Evolutionary conservation across 345 rosid species (phyloP).

Genomic region (Gynandropsis gynandra): DNA sequence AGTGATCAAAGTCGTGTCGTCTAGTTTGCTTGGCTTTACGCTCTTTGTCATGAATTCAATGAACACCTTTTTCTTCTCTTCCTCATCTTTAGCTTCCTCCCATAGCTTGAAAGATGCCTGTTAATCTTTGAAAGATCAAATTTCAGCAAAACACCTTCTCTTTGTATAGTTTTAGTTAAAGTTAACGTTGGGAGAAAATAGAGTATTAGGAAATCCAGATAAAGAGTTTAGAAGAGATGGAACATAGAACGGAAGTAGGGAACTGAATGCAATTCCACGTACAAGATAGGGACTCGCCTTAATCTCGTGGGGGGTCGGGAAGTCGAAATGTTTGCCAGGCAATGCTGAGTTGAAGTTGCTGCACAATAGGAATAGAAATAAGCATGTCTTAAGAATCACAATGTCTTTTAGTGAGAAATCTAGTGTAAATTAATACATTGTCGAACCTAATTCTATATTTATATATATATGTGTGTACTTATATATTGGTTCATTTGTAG

Average conservation of each 20-base stretch:
- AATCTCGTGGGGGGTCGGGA: conserved; percentile 37
- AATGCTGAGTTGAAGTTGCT: conserved; percentile 79
- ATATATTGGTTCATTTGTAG: no score
- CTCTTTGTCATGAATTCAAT: conserved; percentile 35
- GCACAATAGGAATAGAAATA: conserved; percentile 12
- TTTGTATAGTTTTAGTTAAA: neutral
- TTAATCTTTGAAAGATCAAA: neutral
- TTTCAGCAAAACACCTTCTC: neutral
- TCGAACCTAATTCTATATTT: no score
- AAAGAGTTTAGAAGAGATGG: no score
- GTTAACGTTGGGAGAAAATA: no score
- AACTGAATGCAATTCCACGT: neutral
- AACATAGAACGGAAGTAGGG: no score
- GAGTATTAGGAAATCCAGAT: no score
- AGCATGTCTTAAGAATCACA: neutral
- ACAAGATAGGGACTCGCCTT: conserved; percentile 33
- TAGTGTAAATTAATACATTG: no score
- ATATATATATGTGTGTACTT: no score
- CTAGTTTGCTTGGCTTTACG: conserved; percentile 46
- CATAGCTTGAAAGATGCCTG: conserved; percentile 43
- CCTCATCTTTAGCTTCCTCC: conserved; percentile 25
- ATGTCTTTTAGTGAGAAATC: no score
- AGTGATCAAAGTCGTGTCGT: conserved; percentile 44
- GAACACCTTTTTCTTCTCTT: conserved; percentile 34
- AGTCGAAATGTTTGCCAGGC: conserved; percentile 85